Base-by-base conservation (phyloP, 1,284 basidiomycete species). In the Moniliella sp. region DNA sequence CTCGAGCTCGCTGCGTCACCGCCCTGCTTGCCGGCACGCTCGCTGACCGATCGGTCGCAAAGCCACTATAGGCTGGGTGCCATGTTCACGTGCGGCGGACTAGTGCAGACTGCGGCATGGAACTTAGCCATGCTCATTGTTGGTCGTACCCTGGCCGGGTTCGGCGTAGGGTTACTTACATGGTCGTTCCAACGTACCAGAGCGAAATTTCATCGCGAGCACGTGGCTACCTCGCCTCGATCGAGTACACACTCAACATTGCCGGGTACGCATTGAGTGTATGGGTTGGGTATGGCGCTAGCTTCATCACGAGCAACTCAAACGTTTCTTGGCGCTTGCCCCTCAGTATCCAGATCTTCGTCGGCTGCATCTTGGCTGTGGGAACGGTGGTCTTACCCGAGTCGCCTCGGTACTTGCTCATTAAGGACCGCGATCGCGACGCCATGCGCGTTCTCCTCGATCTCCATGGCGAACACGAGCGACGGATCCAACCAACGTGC, bases 131-230 rank as follows among this genome's bases (percentile, higher is more conserved):
- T 69, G 31, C 94, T 97, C 84, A 72, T 93, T 25, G 40, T 82
- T 4, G 88, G 88, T 8, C 70, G 88, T 25, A 66, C 94, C 28
- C 65, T 86, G 35, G 79, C 78, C 40, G 88, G 74, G 16, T 36
- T 73, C 27, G 67, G 71, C 1, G 73, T 75, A 39, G 72, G 73
- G 36, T 62, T 74, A 13, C 61, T 69, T 71, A 69, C 30, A 64
- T 67, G 14, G 83, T 93, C 42, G 88, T 94, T 14, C 88, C 88
- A 4, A 91, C 93, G 39, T 97, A 93, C 61, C 88, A 93, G 64
- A 80, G 78, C 47, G 88, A 94, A 66, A 82, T 94, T 31, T 88
- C 82, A 2, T 80, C 88, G 2, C 72, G 81, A 54, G 81, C 91
- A 64, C 39, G 56, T 17, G 56, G 56, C 25, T 50, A 50, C 30